A percentile compares a stretch with the other conserved stretches of the same genome.
Evolutionary conservation across 202 grass and related monocot genomes (phyloP).

Genomic region (Setaria italica): DNA sequence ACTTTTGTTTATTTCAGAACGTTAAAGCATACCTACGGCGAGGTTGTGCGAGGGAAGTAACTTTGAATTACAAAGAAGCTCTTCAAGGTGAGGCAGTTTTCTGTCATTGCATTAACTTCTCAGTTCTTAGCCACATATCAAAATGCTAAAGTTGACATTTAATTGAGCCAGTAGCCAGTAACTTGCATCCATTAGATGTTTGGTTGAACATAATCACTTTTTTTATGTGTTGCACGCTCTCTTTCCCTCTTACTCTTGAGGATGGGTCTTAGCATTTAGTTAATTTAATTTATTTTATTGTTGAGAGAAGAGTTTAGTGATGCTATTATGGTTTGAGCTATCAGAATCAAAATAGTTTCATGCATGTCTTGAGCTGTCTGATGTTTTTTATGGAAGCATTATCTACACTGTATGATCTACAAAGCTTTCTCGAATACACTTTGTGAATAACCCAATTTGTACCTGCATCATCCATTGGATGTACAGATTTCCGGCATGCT

Average conservation of each 20-base stretch:
- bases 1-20: constrained; percentile 61
- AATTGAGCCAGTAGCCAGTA: neutral
- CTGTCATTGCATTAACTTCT: constrained; percentile 13
- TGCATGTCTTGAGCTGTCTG: neutral
- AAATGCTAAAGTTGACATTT: constrained; percentile 25
- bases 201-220: neutral
- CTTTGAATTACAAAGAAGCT: constrained; percentile 87
- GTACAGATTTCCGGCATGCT: constrained; percentile 91
- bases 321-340: neutral
- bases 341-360: constrained; percentile 13
- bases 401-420: neutral
- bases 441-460: neutral
- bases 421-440: neutral
- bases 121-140: constrained; percentile 2
- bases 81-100: constrained; percentile 72
- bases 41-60: constrained; percentile 77
- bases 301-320: neutral
- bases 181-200: constrained; percentile 9
- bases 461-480: constrained; percentile 22
- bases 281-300: constrained; percentile 15
- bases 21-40: constrained; percentile 96
- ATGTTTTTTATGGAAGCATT: neutral
- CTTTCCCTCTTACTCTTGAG: neutral
- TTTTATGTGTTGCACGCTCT: neutral
- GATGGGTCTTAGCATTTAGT: neutral